Evolutionary conservation across 108 stramenopile species (phyloP).

Genomic region (Ochromonas danica): DNA sequence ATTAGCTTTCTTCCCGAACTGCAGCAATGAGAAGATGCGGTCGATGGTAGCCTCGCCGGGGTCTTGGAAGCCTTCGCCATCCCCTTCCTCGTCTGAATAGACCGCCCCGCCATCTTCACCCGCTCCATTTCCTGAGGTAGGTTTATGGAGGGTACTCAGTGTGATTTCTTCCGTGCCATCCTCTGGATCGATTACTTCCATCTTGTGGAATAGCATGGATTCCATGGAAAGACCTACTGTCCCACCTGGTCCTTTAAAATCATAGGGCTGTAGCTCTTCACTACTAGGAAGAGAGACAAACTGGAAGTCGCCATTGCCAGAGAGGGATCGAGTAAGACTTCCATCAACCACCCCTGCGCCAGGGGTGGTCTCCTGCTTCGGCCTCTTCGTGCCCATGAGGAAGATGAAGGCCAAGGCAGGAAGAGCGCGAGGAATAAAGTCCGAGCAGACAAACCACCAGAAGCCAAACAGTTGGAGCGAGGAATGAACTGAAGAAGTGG

Average conservation of each 20-base stretch:
- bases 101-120: too few species aligned
- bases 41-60: too few species aligned
- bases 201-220: background rate
- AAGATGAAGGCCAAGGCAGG: slow-evolving; percentile 29
- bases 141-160: background rate
- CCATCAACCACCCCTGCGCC: too few species aligned
- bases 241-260: background rate
- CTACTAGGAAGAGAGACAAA: background rate
- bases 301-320: background rate
- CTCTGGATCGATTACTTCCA: background rate
- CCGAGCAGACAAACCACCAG: slow-evolving; percentile 18
- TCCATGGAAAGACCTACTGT: background rate
- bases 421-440: slow-evolving; percentile 22
- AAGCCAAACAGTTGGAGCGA: slow-evolving; percentile 20
- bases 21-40: too few species aligned
- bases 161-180: background rate
- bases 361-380: background rate
- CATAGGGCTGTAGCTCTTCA: background rate
- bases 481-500: too few species aligned
- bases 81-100: background rate
- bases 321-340: too few species aligned
- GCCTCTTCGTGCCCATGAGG: slow-evolving; percentile 22
- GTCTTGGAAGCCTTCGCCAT: too few species aligned
- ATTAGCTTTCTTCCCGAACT: too few species aligned
- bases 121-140: background rate